A percentile compares a stretch with the other conserved stretches of the same genome.
These are phyloP conservation scores for Xylariaceae sp. DNA, from an alignment of 2,329 filamentous ascomycete genomes.

Conservation along the genomic window DNA sequence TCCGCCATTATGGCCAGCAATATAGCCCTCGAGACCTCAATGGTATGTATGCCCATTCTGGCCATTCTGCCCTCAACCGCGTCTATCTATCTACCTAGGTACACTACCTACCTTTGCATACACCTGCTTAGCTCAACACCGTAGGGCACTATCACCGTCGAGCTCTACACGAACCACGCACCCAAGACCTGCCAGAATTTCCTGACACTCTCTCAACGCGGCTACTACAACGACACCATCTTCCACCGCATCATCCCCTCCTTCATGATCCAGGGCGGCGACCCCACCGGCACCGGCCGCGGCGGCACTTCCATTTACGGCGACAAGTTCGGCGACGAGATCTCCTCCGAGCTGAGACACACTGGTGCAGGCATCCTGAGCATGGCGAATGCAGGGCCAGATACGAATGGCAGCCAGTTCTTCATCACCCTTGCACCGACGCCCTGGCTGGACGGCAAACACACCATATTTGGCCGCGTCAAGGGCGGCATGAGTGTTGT, in stretches of 20 bases:
- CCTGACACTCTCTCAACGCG: slow-evolving; percentile 68
- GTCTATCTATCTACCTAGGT: not conserved
- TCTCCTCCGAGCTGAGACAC: slow-evolving; percentile 73
- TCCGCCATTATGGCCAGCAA: slow-evolving; percentile 63
- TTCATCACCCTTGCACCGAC: slow-evolving; percentile 93
- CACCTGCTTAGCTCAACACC: not conserved
- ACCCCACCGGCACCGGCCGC: slow-evolving; percentile 88
- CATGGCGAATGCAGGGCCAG: slow-evolving; percentile 92
- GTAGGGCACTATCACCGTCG: slow-evolving; percentile 77
- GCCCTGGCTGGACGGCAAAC: slow-evolving; percentile 94
- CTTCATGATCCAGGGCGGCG: slow-evolving; percentile 96
- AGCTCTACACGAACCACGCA: slow-evolving; percentile 87
- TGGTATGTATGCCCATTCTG: slow-evolving; percentile 51
- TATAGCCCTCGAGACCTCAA: slow-evolving; percentile 77
- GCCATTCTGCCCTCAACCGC: slow-evolving; percentile 1
- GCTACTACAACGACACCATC: slow-evolving; percentile 81
- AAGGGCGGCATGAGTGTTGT: slow-evolving; percentile 80
- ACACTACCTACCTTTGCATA: not conserved
- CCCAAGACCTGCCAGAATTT: slow-evolving; percentile 91
- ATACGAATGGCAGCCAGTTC: slow-evolving; percentile 95
- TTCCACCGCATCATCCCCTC: slow-evolving; percentile 94
- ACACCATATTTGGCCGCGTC: slow-evolving; percentile 93
- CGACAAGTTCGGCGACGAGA: slow-evolving; percentile 92
- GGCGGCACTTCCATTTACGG: slow-evolving; percentile 89
- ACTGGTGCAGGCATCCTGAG: slow-evolving; percentile 89